Conservation (phyloP, 2,329 filamentous ascomycete genomes). For the Colletotrichum sojae region DNA sequence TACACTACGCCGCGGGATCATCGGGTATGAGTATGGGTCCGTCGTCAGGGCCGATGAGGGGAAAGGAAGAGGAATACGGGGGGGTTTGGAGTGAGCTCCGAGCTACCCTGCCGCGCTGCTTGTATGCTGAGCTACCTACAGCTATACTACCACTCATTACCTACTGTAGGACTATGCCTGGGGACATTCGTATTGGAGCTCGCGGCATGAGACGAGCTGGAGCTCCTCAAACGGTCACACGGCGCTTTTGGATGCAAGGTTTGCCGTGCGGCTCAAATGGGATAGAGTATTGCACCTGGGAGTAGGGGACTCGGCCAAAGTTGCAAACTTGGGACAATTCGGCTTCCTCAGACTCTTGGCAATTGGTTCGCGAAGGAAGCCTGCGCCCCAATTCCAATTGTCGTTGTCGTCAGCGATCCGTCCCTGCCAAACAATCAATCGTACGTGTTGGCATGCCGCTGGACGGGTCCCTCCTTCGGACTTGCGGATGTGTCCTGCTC, state of each 20-base stretch:
- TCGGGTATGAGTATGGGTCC: constrained; percentile 14
- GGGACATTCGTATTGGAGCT: neutral
- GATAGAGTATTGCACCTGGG: too few relatives aligned
- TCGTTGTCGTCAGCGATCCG: constrained; percentile 5
- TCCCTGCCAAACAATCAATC: neutral
- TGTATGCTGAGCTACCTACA: neutral
- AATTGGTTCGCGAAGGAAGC: neutral
- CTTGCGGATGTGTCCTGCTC: constrained; percentile 24
- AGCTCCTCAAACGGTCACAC: constrained; percentile 26
- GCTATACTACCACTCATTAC: neutral
- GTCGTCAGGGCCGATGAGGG: neutral
- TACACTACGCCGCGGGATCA: constrained; percentile 12
- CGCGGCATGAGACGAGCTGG: constrained; percentile 5
- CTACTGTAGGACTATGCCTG: neutral
- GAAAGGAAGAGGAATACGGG: neutral
- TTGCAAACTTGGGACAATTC: neutral
- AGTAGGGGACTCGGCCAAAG: too few relatives aligned
- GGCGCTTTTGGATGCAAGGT: constrained; percentile 3
- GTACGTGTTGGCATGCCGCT: neutral
- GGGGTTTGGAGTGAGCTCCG: constrained; percentile 16
- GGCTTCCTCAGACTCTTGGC: constrained; percentile 19
- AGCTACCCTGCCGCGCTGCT: neutral
- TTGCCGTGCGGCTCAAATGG: constrained; percentile 25
- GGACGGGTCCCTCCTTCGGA: constrained; percentile 16
- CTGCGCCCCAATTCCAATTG: neutral